phyloP scores from a whole-genome alignment of 257 asterid genomes.

The Dorcoceras hygrometricum region DNA sequence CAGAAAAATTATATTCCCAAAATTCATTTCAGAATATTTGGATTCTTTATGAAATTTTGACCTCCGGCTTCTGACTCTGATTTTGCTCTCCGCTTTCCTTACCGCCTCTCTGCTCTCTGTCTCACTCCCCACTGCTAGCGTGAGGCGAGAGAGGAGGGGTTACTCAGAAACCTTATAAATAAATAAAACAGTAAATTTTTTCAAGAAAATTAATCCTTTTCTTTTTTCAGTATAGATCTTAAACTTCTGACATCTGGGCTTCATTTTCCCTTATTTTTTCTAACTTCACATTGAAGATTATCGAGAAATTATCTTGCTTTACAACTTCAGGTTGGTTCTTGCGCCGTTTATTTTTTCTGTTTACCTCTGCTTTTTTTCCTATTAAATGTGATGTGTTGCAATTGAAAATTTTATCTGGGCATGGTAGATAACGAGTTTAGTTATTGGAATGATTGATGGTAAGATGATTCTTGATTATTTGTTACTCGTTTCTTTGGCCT shows the following conservation, averaged over 20 bases:
- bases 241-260: conserved; percentile 1
- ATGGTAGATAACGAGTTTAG: not conserved
- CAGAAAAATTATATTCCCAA: no score
- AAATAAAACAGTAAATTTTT: not conserved
- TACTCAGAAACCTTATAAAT: conserved; percentile 1
- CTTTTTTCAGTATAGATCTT: not conserved
- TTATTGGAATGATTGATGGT: not conserved
- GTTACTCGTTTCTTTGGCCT: conserved; percentile 13
- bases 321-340: conserved; percentile 5
- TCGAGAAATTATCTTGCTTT: conserved; percentile 10
- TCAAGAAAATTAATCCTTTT: no score
- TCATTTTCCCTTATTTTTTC: not conserved
- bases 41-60: no score
- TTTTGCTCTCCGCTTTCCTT: not conserved
- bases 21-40: no score
- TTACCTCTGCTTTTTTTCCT: not conserved
- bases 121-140: conserved; percentile 5
- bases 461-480: not conserved
- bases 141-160: conserved; percentile 11
- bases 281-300: conserved; percentile 10
- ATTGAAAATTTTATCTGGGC: conserved; percentile 16
- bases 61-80: not conserved
- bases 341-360: not conserved
- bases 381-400: not conserved
- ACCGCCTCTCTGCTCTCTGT: conserved; percentile 16